Conservation (phyloP, 1,139 yeast species). For the Candida sp. region DNA sequence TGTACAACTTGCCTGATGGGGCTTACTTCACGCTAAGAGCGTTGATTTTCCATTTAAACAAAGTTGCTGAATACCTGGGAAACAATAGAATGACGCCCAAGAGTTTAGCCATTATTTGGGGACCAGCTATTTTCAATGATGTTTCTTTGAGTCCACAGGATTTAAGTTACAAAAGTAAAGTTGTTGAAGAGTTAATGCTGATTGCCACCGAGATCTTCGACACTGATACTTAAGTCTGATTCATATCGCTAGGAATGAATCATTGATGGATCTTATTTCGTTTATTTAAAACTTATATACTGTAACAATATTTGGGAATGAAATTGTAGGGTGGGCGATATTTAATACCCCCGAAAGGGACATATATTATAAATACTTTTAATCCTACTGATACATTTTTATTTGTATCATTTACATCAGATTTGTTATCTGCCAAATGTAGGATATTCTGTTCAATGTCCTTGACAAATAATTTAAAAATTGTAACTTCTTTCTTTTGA, state of each 20-base stretch:
- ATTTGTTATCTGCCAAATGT: slow-evolving; percentile 83
- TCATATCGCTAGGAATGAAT: no score
- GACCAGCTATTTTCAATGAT: slow-evolving; percentile 77
- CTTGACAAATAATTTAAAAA: slow-evolving; percentile 69
- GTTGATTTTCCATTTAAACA: slow-evolving; percentile 77
- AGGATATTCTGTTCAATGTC: slow-evolving; percentile 86
- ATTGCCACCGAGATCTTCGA: slow-evolving; percentile 91
- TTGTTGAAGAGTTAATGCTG: slow-evolving; percentile 76
- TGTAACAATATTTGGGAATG: neutral
- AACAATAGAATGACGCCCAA: slow-evolving; percentile 78
- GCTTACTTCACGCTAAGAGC: slow-evolving; percentile 90
- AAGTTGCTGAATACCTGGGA: slow-evolving; percentile 62
- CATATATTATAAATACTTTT: no score
- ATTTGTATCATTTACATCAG: no score
- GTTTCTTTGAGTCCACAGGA: slow-evolving; percentile 69
- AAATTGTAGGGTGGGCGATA: neutral
- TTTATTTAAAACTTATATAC: neutral
- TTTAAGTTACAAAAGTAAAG: slow-evolving; percentile 75
- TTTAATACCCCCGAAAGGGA: no score
- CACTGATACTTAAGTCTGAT: slow-evolving; percentile 39
- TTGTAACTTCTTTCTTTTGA: slow-evolving; percentile 83
- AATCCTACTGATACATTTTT: no score
- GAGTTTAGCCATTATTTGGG: slow-evolving; percentile 88
- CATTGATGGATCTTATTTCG: no score
- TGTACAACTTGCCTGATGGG: slow-evolving; percentile 90